A percentile compares a stretch with the other conserved stretches of the same genome.
Conservation (phyloP, 192 early-diverging fungal genomes). For the Umbelopsis isabellina region DNA sequence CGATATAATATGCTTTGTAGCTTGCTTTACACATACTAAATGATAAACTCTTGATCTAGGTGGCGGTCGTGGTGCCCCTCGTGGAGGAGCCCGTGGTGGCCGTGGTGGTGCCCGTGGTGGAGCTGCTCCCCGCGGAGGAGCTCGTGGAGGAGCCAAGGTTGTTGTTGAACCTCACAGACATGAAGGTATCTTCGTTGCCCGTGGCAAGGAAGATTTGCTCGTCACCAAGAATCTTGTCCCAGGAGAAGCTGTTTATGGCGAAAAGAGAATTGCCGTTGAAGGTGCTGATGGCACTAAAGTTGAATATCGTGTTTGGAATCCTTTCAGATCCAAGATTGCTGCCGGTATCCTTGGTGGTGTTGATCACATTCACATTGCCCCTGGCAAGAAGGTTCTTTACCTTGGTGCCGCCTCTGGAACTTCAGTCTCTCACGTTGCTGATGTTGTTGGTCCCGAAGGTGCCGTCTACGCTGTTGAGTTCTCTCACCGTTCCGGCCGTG, state of each 20-base stretch:
- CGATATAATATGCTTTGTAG: neutral
- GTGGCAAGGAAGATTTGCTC: conserved; percentile 98
- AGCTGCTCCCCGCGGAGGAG: conserved; percentile 49
- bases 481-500: conserved; percentile 98
- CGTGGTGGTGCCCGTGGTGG: conserved; percentile 63
- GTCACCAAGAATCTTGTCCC: conserved; percentile 99
- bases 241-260: conserved; percentile 96
- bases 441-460: conserved; percentile 95
- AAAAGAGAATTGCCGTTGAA: conserved; percentile 97
- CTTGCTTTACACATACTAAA: neutral
- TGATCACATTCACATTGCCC: conserved; percentile 93
- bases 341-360: conserved; percentile 98
- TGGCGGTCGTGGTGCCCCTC: conserved; percentile 43
- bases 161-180: conserved; percentile 97
- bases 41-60: conserved; percentile 11
- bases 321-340: conserved; percentile 98
- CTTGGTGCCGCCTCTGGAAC: conserved; percentile 96
- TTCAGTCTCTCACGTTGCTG: conserved; percentile 95
- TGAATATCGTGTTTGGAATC: conserved; percentile 99
- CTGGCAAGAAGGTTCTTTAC: conserved; percentile 98
- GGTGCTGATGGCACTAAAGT: conserved; percentile 93
- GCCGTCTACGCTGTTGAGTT: conserved; percentile 99
- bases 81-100: conserved; percentile 50
- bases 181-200: conserved; percentile 92
- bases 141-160: conserved; percentile 91